Percentiles rank a stretch among this genome's conserved stretches.
These are phyloP conservation scores for Microbotryum scabiosae DNA, from an alignment of 1,284 basidiomycete genomes.

Conservation along the genomic window DNA sequence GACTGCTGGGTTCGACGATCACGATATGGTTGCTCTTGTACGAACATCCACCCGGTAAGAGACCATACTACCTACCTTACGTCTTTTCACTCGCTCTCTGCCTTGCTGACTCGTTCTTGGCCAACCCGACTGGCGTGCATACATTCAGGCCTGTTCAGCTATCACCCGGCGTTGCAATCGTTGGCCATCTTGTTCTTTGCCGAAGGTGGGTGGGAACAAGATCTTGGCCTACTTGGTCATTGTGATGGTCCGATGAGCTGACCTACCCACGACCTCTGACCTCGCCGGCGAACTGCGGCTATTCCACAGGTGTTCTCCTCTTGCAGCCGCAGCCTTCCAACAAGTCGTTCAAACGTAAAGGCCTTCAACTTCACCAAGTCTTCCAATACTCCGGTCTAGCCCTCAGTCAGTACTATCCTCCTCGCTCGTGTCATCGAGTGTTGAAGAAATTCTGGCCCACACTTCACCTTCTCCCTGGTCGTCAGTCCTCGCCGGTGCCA, in stretches of 20 bases:
- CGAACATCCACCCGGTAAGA: no score
- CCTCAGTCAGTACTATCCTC: conserved; percentile 2
- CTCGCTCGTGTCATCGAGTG: neutral
- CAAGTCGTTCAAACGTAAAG: conserved; percentile 20
- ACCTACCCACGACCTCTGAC: no score
- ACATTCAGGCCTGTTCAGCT: conserved; percentile 28
- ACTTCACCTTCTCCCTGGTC: neutral
- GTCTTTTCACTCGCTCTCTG: no score
- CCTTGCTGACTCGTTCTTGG: no score
- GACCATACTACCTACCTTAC: no score
- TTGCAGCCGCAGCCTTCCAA: conserved; percentile 28
- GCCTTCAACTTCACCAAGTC: conserved; percentile 28
- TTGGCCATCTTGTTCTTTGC: conserved; percentile 27
- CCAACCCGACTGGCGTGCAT: neutral
- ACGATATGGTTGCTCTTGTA: no score
- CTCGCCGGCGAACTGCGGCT: neutral
- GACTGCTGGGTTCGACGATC: no score
- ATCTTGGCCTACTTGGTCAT: no score
- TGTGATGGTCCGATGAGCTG: no score
- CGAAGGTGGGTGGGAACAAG: conserved; percentile 15
- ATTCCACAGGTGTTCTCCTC: conserved; percentile 22
- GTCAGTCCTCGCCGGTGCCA: conserved; percentile 19
- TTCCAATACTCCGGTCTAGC: conserved; percentile 26
- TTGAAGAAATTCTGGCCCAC: neutral
- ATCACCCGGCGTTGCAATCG: conserved; percentile 30